A percentile compares a stretch with the other conserved stretches of the same genome.
Evolutionary conservation across 2,329 filamentous ascomycete genomes (phyloP).

Genomic region (Salinomyces thailandicus): DNA sequence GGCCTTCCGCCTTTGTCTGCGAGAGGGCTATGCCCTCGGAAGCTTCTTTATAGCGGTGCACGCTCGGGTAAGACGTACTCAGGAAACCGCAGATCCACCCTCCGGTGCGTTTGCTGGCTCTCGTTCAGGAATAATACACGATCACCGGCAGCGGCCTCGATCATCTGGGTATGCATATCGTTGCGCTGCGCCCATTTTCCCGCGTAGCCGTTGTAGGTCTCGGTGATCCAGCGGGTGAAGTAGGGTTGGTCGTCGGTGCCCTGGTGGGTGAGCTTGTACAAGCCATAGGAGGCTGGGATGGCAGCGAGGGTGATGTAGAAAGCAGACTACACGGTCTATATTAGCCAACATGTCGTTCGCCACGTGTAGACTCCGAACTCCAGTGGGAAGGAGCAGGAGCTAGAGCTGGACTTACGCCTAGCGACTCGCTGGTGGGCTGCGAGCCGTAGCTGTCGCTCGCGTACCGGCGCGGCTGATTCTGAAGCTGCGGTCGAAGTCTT

Average conservation of each 20-base stretch:
- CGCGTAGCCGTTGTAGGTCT: slow-evolving; percentile 44
- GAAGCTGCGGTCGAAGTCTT: slow-evolving; percentile 23
- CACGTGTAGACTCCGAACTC: slow-evolving; percentile 5
- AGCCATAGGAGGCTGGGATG: slow-evolving; percentile 34
- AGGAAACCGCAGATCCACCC: slow-evolving; percentile 48
- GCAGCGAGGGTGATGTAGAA: slow-evolving; percentile 39
- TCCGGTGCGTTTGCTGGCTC: slow-evolving; percentile 33
- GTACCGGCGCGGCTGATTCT: slow-evolving; percentile 32
- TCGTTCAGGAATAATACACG: slow-evolving; percentile 47
- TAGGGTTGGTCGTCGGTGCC: slow-evolving; percentile 31
- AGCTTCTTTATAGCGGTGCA: neutral
- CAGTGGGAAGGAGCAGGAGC: neutral
- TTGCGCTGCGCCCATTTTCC: slow-evolving; percentile 47
- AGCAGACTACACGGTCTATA: slow-evolving; percentile 32
- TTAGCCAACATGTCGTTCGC: slow-evolving; percentile 1
- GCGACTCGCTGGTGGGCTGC: slow-evolving; percentile 33
- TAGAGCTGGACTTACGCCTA: slow-evolving; percentile 37
- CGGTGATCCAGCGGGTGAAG: slow-evolving; percentile 45
- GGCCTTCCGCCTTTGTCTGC: no score
- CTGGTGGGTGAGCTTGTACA: slow-evolving; percentile 37
- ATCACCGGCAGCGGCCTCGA: slow-evolving; percentile 55
- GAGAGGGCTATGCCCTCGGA: neutral
- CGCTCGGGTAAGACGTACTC: slow-evolving; percentile 45
- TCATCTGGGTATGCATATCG: slow-evolving; percentile 47
- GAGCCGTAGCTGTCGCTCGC: slow-evolving; percentile 28